Evolutionary conservation across 768 basidiomycete genomes (phyloP), one percentile per base, ranked within the genome.

Genomic region (Rhizopogon vesiculosus): DNA sequence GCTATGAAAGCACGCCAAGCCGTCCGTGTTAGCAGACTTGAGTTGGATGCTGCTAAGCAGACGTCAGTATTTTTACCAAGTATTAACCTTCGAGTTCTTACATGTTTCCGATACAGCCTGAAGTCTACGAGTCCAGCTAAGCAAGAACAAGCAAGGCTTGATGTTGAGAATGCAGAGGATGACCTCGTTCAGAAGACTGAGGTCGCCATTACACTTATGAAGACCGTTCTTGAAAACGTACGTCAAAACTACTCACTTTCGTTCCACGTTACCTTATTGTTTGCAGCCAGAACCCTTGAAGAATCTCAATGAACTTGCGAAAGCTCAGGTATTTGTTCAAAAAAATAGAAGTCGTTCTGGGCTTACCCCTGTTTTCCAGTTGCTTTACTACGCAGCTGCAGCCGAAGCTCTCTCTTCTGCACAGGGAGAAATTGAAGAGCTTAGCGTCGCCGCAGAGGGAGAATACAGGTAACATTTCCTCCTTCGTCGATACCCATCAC

Each of bases 171-270:
- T 59, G 90, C 91, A 8, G 91, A 93, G 64, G 97, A 99, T 69
- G 93, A 95, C 71, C 83, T 98, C 33, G 97, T 98, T 5, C 94
- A 95, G 69, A 93, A 93, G 78, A 99, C 97, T 22, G 97, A 99
- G 71, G 89, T 95, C 31, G 96, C 95, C 1, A 97, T 97, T 63
- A 91, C 89, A 2, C 81, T 93, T 43, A 96, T 97, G 94, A 96
- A 96, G 78, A 89, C 91, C n/a, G 96, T 98, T 15, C 80, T 99
- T 40, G 96, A 98, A 64, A 98, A 98, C 72, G 95, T 97, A 60
- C 53, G 89, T 77, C 16, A 51, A n/a, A 39, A 10, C n/a, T 7
- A 10, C 15, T 13, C 3, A 19, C 22, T 42, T 55, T 53, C 7
- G 7, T 18, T 41, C 5, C 40, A 28, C 9, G 5, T 31, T 8